Base-by-base conservation (phyloP, 1,284 basidiomycete species). In the Mycena citricolor region DNA sequence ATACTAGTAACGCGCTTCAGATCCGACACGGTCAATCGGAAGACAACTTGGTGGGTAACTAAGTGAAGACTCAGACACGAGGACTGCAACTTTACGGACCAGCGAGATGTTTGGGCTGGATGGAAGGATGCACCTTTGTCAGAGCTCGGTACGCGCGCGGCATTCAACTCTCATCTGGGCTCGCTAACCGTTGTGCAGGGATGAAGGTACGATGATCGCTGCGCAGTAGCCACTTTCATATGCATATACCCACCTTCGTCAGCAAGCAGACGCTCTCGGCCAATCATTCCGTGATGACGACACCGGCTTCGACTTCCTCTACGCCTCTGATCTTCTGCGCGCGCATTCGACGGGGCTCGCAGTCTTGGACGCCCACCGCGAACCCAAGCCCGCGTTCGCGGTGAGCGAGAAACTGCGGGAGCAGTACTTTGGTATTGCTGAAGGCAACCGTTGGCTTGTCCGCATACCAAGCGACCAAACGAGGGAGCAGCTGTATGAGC, bases 221-320 rank as follows among this genome's bases (percentile, higher is more conserved):
- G n/a, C n/a, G n/a, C n/a, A n/a, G n/a, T n/a, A n/a, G n/a, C n/a
- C n/a, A n/a, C n/a, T n/a, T n/a, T n/a, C n/a, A n/a, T n/a, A n/a
- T n/a, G n/a, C n/a, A n/a, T n/a, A n/a, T n/a, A n/a, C n/a, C 23
- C 16, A 32, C 8, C 21, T 14, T 20, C 12, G 47, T 44, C 54
- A 91, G 86, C 92, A 94, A 86, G 90, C 92, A 3, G 79, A 76
- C 56, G 89, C 90, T 0, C 69, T 90, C 2, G 90, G 81, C 1
- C 65, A 71, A 37, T 78, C 79, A 17, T 77, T 92, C 24, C 62
- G 71, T 26, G 55, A 66, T n/a, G 66, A 77, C n/a, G 57, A 68
- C 22, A 77, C 69, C 11, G 71, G 59, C 8, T 73, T 94, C 53
- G 71, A 77, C 31, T 76, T 77, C 14, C 86, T 97, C 47, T 81